Evolutionary conservation across 2,329 filamentous ascomycete genomes (phyloP).

Genomic region (Cladosporium sp.): DNA sequence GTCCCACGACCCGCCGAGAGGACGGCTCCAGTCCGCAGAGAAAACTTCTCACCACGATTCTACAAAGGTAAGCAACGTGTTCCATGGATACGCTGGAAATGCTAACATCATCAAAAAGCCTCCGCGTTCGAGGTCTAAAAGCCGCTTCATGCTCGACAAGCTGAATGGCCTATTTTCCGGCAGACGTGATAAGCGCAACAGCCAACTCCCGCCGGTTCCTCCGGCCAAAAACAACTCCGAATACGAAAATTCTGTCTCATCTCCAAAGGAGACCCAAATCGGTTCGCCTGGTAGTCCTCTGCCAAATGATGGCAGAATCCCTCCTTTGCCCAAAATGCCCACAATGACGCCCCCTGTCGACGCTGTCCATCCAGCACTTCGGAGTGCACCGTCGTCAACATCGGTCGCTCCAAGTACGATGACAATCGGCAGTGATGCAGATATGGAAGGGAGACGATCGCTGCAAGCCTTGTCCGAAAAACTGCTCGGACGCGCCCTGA

Average conservation of each 20-base stretch:
- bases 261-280: background rate
- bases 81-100: background rate
- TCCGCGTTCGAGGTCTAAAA: slow-evolving; percentile 25
- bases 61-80: background rate
- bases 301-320: background rate
- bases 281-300: slow-evolving; percentile 4
- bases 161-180: slow-evolving; percentile 26
- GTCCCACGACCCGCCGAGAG: background rate
- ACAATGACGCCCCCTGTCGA: slow-evolving; percentile 13
- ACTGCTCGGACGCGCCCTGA: slow-evolving; percentile 5
- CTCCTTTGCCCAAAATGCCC: slow-evolving; percentile 9
- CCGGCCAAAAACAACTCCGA: slow-evolving; percentile 7
- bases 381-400: background rate
- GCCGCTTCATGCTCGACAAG: slow-evolving; percentile 26
- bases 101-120: slow-evolving; percentile 8
- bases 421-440: background rate
- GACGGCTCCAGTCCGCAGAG: background rate
- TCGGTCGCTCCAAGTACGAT: background rate
- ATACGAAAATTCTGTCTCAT: background rate
- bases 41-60: background rate
- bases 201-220: slow-evolving; percentile 8
- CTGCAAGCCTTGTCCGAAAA: slow-evolving; percentile 10
- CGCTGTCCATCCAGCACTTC: slow-evolving; percentile 9
- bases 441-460: slow-evolving; percentile 7
- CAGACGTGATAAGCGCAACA: slow-evolving; percentile 24